Conservation (phyloP, 2,329 filamentous ascomycete species). For the Rutstroemia sp. region DNA sequence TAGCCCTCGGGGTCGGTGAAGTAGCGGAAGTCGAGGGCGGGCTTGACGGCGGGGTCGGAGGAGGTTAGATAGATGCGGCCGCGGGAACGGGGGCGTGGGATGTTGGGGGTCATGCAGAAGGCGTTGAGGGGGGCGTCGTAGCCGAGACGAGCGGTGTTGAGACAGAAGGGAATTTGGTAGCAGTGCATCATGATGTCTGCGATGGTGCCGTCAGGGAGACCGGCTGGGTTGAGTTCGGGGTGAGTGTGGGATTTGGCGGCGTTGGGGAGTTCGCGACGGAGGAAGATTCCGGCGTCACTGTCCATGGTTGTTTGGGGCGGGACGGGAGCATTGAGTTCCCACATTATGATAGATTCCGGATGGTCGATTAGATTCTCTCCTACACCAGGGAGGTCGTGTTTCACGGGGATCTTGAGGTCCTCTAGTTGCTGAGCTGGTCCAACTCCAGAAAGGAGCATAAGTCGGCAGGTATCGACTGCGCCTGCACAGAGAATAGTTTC, state of each 20-base stretch:
- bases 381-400: constrained; percentile 29
- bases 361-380: constrained; percentile 33
- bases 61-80: constrained; percentile 51
- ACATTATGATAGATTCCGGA: constrained; percentile 40
- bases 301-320: constrained; percentile 44
- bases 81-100: constrained; percentile 54
- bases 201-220: constrained; percentile 58
- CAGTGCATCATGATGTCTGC: constrained; percentile 95
- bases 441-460: constrained; percentile 34
- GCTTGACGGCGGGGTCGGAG: constrained; percentile 34
- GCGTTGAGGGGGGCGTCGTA: constrained; percentile 46
- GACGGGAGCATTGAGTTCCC: constrained; percentile 35
- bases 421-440: constrained; percentile 28
- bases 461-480: constrained; percentile 31
- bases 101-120: constrained; percentile 47
- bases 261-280: constrained; percentile 67
- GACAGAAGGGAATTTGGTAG: constrained; percentile 88
- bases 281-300: constrained; percentile 48
- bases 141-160: constrained; percentile 76
- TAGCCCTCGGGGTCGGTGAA: constrained; percentile 49
- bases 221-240: constrained; percentile 28
- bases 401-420: constrained; percentile 27
- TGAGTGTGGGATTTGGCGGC: constrained; percentile 47
- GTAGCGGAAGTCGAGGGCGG: constrained; percentile 48
- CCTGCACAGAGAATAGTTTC: constrained; percentile 55